A percentile compares a stretch with the other conserved stretches of the same genome.
Conservation (phyloP, 768 basidiomycete species). For the Pulveroboletus sp. region DNA sequence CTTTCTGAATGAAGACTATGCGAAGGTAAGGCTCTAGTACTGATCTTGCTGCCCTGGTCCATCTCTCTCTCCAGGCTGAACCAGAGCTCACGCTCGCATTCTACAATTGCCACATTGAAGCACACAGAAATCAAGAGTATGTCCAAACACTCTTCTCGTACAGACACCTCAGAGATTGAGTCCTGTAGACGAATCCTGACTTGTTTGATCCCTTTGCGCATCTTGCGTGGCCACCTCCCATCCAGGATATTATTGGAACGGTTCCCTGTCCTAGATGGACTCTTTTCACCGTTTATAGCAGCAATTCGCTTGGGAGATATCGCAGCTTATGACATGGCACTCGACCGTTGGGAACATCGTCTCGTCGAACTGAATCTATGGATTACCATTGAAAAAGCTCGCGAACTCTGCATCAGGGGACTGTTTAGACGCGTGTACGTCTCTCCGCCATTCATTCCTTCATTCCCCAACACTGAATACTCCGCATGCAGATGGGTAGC, state of each 20-base stretch:
- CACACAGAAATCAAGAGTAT: constrained; percentile 81
- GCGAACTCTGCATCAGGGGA: constrained; percentile 83
- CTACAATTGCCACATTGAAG: constrained; percentile 70
- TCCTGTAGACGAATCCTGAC: constrained; percentile 79
- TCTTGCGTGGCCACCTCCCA: constrained; percentile 86
- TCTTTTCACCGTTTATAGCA: constrained; percentile 78
- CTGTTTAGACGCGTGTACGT: constrained; percentile 77
- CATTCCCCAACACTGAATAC: neutral
- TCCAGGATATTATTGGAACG: constrained; percentile 64
- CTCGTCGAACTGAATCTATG: constrained; percentile 87
- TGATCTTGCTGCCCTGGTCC: neutral
- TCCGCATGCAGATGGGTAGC: constrained; percentile 68
- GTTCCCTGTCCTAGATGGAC: constrained; percentile 67
- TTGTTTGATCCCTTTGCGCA: constrained; percentile 86
- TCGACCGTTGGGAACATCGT: constrained; percentile 66
- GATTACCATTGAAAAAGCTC: constrained; percentile 82
- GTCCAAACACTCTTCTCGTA: constrained; percentile 20
- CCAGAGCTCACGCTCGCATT: constrained; percentile 85
- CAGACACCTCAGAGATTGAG: neutral
- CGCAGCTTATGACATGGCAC: constrained; percentile 72
- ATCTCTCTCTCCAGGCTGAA: constrained; percentile 56
- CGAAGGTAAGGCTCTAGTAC: constrained; percentile 57
- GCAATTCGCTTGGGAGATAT: constrained; percentile 81
- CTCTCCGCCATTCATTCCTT: neutral
- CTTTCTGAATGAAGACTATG: constrained; percentile 91